phyloP scores from a whole-genome alignment of 2,329 filamentous ascomycete species.

The Madurella fahalii region DNA sequence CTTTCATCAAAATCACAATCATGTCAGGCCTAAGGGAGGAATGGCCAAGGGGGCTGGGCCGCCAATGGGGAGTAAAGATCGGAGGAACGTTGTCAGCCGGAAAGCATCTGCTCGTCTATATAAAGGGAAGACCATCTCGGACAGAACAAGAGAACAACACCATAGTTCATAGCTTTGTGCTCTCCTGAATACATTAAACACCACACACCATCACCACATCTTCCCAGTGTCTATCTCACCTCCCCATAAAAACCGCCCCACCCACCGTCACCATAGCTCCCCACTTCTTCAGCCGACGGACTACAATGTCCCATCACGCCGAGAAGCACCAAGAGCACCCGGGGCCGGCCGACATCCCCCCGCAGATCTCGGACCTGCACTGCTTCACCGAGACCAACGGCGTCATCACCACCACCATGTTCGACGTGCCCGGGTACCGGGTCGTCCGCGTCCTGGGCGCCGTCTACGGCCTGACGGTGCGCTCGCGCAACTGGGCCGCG shows the following conservation, averaged over 20 bases:
- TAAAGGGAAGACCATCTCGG: too few species aligned
- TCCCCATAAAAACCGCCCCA: not conserved
- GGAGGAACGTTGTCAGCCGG: too few species aligned
- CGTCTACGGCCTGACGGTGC: constrained; percentile 39
- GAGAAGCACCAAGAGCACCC: not conserved
- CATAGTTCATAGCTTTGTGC: too few species aligned
- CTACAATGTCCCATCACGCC: constrained; percentile 17
- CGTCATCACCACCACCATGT: constrained; percentile 60
- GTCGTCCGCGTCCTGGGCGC: constrained; percentile 55
- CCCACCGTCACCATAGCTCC: not conserved
- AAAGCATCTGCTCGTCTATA: too few species aligned
- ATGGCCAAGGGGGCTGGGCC: too few species aligned
- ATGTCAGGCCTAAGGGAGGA: too few species aligned
- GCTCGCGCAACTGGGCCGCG: constrained; percentile 55
- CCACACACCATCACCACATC: too few species aligned
- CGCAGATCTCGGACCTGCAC: constrained; percentile 40
- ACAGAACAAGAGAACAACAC: too few species aligned
- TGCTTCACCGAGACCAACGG: constrained; percentile 60
- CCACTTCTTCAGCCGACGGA: not conserved
- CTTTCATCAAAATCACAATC: too few species aligned
- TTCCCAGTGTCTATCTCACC: too few species aligned
- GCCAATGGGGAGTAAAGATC: too few species aligned
- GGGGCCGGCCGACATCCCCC: constrained; percentile 20
- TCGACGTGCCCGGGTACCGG: constrained; percentile 58
- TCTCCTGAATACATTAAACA: too few species aligned